Evolutionary conservation across 2,329 filamentous ascomycete species (phyloP).

Genomic region (Metarhizium humberi): DNA sequence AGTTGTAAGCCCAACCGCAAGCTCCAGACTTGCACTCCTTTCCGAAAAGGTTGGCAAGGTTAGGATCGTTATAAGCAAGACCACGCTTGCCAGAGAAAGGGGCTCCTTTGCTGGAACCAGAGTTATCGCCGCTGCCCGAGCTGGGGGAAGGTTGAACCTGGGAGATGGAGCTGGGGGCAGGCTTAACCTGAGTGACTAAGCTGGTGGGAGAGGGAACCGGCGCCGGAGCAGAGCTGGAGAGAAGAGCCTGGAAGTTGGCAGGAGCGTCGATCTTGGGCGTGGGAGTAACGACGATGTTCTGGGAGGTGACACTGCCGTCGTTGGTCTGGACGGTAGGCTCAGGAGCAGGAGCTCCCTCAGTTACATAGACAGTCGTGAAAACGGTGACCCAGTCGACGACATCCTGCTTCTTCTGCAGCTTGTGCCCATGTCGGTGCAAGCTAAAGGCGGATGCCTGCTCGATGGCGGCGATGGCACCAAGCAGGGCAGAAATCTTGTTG

Average conservation of each 20-base stretch:
- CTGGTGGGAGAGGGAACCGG: no score
- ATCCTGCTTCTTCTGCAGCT: conserved; percentile 23
- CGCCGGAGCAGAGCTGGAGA: conserved; percentile 7
- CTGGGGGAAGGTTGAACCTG: conserved; percentile 13
- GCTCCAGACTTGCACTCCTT: conserved; percentile 19
- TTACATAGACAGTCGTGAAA: conserved; percentile 28
- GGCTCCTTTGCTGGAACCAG: conserved; percentile 3
- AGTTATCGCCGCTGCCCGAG: conserved; percentile 2
- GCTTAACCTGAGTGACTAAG: no score
- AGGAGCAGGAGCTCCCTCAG: conserved; percentile 11
- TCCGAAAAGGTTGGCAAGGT: conserved; percentile 42
- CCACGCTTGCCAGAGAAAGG: conserved; percentile 47
- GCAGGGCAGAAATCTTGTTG: conserved; percentile 32
- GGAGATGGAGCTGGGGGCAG: neutral
- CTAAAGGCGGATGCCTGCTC: conserved; percentile 33
- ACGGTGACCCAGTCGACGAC: conserved; percentile 32
- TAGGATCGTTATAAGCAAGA: conserved; percentile 55
- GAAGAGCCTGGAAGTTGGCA: neutral
- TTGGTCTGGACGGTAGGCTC: conserved; percentile 3
- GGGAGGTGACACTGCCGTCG: neutral
- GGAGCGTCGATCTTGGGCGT: conserved; percentile 4
- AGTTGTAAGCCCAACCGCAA: conserved; percentile 60
- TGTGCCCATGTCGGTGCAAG: conserved; percentile 32
- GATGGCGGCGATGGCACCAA: conserved; percentile 32
- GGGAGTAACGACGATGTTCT: neutral